These are phyloP conservation scores for Tetrapisispora arboricola DNA, from an alignment of 805 yeast genomes.

Conservation along the genomic window DNA sequence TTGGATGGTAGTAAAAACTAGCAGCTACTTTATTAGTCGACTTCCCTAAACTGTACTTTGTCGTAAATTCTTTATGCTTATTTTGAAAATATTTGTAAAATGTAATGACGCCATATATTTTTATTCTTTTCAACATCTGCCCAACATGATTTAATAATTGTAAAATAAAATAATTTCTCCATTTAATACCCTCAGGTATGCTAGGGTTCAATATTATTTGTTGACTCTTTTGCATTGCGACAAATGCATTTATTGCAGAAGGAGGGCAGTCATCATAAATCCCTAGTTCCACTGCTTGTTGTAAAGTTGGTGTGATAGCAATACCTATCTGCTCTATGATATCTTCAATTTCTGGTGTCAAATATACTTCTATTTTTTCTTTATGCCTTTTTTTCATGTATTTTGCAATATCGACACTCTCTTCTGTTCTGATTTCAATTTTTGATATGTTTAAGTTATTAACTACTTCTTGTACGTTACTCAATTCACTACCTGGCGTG, in stretches of 20 bases:
- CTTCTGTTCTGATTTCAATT: conserved; percentile 80
- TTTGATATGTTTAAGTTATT: conserved; percentile 61
- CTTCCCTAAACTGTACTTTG: conserved; percentile 50
- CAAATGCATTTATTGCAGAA: conserved; percentile 54
- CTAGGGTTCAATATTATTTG: conserved; percentile 42
- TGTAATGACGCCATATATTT: conserved; percentile 72
- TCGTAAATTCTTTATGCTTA: conserved; percentile 45
- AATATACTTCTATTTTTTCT: conserved; percentile 46
- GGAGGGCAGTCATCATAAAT: conserved; percentile 62
- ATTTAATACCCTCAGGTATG: conserved; percentile 59
- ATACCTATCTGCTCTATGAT: conserved; percentile 45
- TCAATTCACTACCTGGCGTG: conserved; percentile 84
- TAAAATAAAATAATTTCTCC: conserved; percentile 56
- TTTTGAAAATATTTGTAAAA: conserved; percentile 60
- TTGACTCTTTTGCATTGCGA: conserved; percentile 59
- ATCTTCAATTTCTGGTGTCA: conserved; percentile 44
- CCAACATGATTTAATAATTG: conserved; percentile 50
- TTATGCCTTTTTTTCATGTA: conserved; percentile 64
- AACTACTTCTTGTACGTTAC: conserved; percentile 79
- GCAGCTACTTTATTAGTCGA: conserved; percentile 56
- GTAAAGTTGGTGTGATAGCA: conserved; percentile 58
- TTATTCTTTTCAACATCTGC: conserved; percentile 55
- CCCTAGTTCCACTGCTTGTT: conserved; percentile 51
- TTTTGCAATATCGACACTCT: conserved; percentile 64
- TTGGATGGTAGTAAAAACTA: conserved; percentile 45